These are phyloP conservation scores for Quillaja saponaria DNA, from an alignment of 306 rosid species.

Conservation along the genomic window DNA sequence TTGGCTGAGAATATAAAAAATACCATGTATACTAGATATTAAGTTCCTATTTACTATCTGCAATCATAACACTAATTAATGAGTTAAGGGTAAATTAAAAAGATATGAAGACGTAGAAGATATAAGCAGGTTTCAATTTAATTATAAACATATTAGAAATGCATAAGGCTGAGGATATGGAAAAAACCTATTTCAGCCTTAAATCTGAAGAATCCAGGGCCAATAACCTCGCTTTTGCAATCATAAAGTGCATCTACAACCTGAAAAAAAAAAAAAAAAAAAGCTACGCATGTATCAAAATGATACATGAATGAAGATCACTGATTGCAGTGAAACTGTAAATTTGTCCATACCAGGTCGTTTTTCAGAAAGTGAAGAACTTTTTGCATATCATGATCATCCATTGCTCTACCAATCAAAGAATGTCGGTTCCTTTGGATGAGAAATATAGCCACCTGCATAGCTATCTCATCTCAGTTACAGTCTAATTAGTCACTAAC, in stretches of 20 bases:
- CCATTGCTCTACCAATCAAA: slow-evolving; percentile 98
- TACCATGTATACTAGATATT: not conserved
- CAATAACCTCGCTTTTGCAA: slow-evolving; percentile 99
- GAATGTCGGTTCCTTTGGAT: slow-evolving; percentile 98
- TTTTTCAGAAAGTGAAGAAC: slow-evolving; percentile 83
- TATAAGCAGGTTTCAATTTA: too few relatives aligned
- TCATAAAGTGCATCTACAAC: slow-evolving; percentile 94
- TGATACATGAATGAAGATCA: slow-evolving; percentile 11
- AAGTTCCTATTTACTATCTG: not conserved
- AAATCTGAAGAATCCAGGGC: slow-evolving; percentile 96
- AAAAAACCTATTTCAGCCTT: slow-evolving; percentile 93
- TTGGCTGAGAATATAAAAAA: slow-evolving; percentile 1
- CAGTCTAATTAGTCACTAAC: slow-evolving; percentile 22
- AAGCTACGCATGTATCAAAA: slow-evolving; percentile 35
- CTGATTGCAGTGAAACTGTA: slow-evolving; percentile 20
- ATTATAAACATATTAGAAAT: not conserved
- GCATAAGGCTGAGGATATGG: slow-evolving; percentile 14
- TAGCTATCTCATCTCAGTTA: too few relatives aligned
- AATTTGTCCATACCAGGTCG: slow-evolving; percentile 66
- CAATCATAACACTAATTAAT: slow-evolving; percentile 6
- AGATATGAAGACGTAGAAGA: not conserved
- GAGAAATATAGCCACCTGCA: slow-evolving; percentile 97
- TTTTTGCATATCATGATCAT: slow-evolving; percentile 91
- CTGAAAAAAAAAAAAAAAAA: slow-evolving; percentile 40
- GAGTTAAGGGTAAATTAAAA: not conserved